Evolutionary conservation across 2,329 filamentous ascomycete genomes (phyloP).

Genomic region (Cyclaneusma minus): DNA sequence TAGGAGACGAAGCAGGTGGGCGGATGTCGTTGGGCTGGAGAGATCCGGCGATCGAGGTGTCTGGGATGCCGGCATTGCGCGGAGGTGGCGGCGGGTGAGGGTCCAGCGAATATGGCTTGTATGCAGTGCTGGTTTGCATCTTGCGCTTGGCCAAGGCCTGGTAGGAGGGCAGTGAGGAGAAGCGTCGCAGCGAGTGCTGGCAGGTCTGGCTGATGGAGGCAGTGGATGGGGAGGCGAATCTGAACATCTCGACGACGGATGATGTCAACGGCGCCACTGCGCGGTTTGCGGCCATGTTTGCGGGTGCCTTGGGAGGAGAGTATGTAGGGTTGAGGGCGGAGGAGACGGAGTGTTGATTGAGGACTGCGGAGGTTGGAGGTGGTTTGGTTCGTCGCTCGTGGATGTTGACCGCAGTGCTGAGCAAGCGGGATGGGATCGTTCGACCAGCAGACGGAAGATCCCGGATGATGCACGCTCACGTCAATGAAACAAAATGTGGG

Average conservation of each 20-base stretch:
- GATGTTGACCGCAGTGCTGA: too few relatives aligned
- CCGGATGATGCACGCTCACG: too few relatives aligned
- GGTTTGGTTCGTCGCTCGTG: neutral
- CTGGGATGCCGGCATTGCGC: slow-evolving; percentile 39
- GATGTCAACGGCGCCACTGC: slow-evolving; percentile 16
- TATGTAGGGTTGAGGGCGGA: slow-evolving; percentile 1
- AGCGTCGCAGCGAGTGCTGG: slow-evolving; percentile 24
- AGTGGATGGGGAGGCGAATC: slow-evolving; percentile 14
- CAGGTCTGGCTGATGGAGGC: slow-evolving; percentile 22
- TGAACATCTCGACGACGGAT: slow-evolving; percentile 7
- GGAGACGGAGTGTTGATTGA: too few relatives aligned
- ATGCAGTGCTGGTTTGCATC: slow-evolving; percentile 50
- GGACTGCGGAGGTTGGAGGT: neutral
- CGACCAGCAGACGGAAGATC: too few relatives aligned
- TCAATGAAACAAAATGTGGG: too few relatives aligned
- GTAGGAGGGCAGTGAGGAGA: slow-evolving; percentile 27
- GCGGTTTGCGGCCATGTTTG: slow-evolving; percentile 15
- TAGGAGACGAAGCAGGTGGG: slow-evolving; percentile 21
- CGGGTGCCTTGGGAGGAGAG: neutral
- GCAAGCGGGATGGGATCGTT: too few relatives aligned
- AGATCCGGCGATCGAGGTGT: slow-evolving; percentile 42
- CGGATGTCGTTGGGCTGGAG: slow-evolving; percentile 27
- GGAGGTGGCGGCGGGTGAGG: slow-evolving; percentile 36
- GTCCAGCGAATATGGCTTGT: slow-evolving; percentile 43
- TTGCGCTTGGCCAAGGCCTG: slow-evolving; percentile 38